A percentile compares a stretch with the other conserved stretches of the same genome.
phyloP scores from a whole-genome alignment of 1,139 yeast species.

The Diutina neorugosa region DNA sequence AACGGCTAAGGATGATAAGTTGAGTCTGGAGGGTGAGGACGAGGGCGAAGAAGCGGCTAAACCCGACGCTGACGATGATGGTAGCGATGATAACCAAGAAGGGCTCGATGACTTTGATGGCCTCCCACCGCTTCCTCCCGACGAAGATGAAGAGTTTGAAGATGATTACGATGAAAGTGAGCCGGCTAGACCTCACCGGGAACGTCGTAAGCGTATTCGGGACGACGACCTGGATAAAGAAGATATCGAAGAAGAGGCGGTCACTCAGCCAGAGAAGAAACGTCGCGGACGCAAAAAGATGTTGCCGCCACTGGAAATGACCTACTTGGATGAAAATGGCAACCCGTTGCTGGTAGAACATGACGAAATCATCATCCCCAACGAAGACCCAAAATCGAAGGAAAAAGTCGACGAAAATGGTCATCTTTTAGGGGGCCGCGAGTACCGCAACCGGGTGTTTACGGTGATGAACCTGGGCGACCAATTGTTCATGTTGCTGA shows the following conservation, averaged over 20 bases:
- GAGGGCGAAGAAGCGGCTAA: neutral
- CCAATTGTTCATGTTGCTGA: slow-evolving; percentile 74
- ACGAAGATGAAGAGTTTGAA: slow-evolving; percentile 13
- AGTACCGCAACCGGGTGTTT: slow-evolving; percentile 72
- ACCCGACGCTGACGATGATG: slow-evolving; percentile 13
- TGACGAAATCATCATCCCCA: slow-evolving; percentile 72
- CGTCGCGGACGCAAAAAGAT: slow-evolving; percentile 10
- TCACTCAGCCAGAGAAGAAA: slow-evolving; percentile 6
- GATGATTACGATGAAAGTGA: slow-evolving; percentile 9
- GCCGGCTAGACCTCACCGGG: slow-evolving; percentile 10
- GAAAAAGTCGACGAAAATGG: slow-evolving; percentile 63
- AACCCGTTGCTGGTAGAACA: slow-evolving; percentile 44
- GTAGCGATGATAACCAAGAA: slow-evolving; percentile 6
- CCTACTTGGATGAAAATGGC: slow-evolving; percentile 35
- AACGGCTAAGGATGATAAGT: neutral
- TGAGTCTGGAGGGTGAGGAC: slow-evolving; percentile 6
- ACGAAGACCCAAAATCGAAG: slow-evolving; percentile 69
- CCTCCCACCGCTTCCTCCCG: slow-evolving; percentile 5
- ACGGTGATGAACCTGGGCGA: slow-evolving; percentile 66
- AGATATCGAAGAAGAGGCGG: slow-evolving; percentile 5
- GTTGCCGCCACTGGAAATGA: slow-evolving; percentile 21
- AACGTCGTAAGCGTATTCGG: slow-evolving; percentile 13
- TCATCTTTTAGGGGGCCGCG: slow-evolving; percentile 59
- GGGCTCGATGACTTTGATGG: slow-evolving; percentile 6
- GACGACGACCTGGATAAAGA: slow-evolving; percentile 10